These are phyloP conservation scores for Ceratocystis eucalypticola DNA, from an alignment of 2,329 filamentous ascomycete species.

Conservation along the genomic window DNA sequence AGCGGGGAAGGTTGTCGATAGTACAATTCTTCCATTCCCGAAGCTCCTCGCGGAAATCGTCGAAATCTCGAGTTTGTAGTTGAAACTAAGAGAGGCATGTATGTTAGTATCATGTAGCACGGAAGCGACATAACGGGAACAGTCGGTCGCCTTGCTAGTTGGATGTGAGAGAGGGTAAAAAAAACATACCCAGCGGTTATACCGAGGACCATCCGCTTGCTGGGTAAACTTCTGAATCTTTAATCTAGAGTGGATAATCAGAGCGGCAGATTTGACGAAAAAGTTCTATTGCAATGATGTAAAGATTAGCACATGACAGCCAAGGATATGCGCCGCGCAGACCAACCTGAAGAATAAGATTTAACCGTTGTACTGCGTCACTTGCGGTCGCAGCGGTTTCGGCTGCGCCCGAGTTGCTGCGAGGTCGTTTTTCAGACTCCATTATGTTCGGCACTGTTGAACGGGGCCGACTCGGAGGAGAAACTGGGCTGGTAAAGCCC, in stretches of 20 bases:
- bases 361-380: conserved; percentile 65
- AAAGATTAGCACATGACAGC: conserved; percentile 1
- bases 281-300: conserved; percentile 54
- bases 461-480: conserved; percentile 12
- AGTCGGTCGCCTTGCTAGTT: neutral
- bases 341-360: conserved; percentile 78
- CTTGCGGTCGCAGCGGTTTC: conserved; percentile 37
- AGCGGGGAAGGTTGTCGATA: conserved; percentile 62
- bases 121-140: neutral
- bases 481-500: neutral
- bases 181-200: conserved; percentile 72
- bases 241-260: conserved; percentile 70
- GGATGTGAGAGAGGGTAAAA: neutral
- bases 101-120: conserved; percentile 15
- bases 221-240: conserved; percentile 42
- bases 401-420: conserved; percentile 33
- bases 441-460: conserved; percentile 4
- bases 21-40: conserved; percentile 70
- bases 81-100: conserved; percentile 54
- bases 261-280: conserved; percentile 72
- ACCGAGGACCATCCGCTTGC: conserved; percentile 37
- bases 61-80: conserved; percentile 83
- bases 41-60: conserved; percentile 71
- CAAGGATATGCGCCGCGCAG: neutral
- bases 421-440: conserved; percentile 10